Evolutionary conservation across 78 protist genomes (phyloP).

Genomic region (Pigoraptor vietnamica): DNA sequence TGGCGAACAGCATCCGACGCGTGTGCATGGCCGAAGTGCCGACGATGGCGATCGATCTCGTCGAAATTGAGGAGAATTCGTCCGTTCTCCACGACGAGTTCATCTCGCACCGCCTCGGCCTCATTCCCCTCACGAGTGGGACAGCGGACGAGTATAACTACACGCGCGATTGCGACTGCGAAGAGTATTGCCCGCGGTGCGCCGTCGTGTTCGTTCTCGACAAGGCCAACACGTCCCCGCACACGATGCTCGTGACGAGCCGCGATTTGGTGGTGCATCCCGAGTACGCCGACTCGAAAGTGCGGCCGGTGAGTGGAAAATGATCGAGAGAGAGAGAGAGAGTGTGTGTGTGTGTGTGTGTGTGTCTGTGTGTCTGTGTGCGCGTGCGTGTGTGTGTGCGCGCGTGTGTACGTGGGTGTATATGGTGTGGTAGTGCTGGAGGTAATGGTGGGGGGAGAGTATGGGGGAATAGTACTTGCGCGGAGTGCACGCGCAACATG

Average conservation of each 20-base stretch:
- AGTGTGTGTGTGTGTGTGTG: not conserved
- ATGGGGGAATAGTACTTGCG: not conserved
- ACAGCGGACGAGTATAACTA: not conserved
- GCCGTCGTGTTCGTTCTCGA: not conserved
- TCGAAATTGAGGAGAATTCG: constrained; percentile 40
- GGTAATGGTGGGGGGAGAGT: not conserved
- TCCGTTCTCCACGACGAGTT: constrained; percentile 81
- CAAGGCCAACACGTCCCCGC: not conserved
- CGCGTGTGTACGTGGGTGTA: not conserved
- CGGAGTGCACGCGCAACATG: not conserved
- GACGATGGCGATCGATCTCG: constrained; percentile 37
- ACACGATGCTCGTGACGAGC: too few species aligned
- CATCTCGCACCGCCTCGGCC: constrained; percentile 87
- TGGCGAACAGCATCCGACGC: constrained; percentile 34
- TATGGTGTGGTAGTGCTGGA: not conserved
- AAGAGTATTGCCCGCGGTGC: not conserved
- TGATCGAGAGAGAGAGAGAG: too few species aligned
- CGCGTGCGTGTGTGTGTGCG: not conserved
- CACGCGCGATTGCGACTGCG: not conserved
- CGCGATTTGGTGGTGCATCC: not conserved
- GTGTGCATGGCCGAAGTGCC: constrained; percentile 40
- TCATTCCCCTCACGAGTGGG: constrained; percentile 64
- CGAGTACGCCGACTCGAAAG: not conserved
- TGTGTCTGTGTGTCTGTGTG: not conserved
- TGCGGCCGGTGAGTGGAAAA: not conserved